Base-by-base conservation (phyloP, 371 early-diverging fungal genomes). In the Mortierella sp. region DNA sequence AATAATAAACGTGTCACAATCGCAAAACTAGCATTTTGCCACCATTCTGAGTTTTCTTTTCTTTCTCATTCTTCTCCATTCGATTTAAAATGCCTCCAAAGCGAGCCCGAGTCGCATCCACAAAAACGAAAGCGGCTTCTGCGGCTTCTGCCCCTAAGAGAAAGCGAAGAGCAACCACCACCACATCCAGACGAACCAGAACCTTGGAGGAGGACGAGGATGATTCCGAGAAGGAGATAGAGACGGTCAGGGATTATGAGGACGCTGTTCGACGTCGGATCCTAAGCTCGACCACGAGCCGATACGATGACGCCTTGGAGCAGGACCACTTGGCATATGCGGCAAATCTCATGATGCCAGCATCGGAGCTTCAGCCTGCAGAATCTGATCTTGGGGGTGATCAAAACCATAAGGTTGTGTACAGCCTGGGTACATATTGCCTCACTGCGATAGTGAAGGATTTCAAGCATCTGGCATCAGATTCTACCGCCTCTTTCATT, bases 241-340 rank as follows among this genome's bases (percentile, higher is more conserved):
- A 69, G 55, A 69, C 72, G 39, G 37, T 65, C 52, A 71, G 45
- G 45, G 75, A 73, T 22, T 73, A 73, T 4, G 70, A 73, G 45
- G 78, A 78, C 47, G 78, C 73, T 0, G 78, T 73, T 3, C 78
- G 73, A 26, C 70, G 69, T 35, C 51, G 57, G 64, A 69, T 69
- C 22, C 28, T 78, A 35, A 73, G 54, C 24, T 70, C 78, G 24
- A 62, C 70, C 26, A 69, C 66, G 20, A 62, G 62, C 16, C 70
- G 78, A 3, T 78, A 78, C 58, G 78, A 73, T 20, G 73, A 70
- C 20, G 16, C 57, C 3, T 18, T 52, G 37, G 72, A 77, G 28
- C 72, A 64, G 37, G 72, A 77, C 30, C 66, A 62, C 12, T 32
- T 78, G 62, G 45, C 67, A 4, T 70, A 55, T 55, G 66, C 70